A percentile compares a stretch with the other conserved stretches of the same genome.
These are phyloP conservation scores for Drechslerella coelobrocha DNA, from an alignment of 2,329 filamentous ascomycete genomes.

Conservation along the genomic window DNA sequence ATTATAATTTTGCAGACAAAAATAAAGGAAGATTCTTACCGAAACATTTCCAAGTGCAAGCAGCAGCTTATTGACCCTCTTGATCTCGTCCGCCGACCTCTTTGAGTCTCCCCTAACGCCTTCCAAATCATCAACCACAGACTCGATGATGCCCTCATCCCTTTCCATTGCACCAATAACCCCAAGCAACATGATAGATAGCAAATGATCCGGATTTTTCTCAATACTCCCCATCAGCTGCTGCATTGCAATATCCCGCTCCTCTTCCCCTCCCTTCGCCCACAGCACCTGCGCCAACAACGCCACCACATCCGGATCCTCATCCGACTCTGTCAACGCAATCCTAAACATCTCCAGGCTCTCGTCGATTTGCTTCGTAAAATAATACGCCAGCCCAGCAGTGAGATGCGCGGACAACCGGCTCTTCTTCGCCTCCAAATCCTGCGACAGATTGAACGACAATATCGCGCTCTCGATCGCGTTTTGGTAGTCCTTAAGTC, in stretches of 20 bases:
- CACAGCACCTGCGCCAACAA: slow-evolving; percentile 89
- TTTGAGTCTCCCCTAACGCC: slow-evolving; percentile 72
- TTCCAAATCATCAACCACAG: slow-evolving; percentile 79
- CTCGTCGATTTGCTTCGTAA: slow-evolving; percentile 68
- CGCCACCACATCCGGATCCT: slow-evolving; percentile 82
- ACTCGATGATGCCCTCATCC: slow-evolving; percentile 79
- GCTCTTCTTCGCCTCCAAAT: slow-evolving; percentile 73
- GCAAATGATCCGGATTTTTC: slow-evolving; percentile 74
- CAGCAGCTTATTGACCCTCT: slow-evolving; percentile 75
- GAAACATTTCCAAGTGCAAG: slow-evolving; percentile 68
- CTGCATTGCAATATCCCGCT: slow-evolving; percentile 76
- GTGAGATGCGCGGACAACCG: slow-evolving; percentile 86
- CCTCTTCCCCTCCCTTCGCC: slow-evolving; percentile 79
- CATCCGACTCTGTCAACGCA: slow-evolving; percentile 76
- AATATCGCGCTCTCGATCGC: slow-evolving; percentile 82
- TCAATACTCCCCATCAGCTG: slow-evolving; percentile 79
- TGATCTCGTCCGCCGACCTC: slow-evolving; percentile 69
- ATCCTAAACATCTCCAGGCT: slow-evolving; percentile 80
- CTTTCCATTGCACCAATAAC: slow-evolving; percentile 81
- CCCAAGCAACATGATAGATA: slow-evolving; percentile 79
- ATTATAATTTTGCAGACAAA: not conserved
- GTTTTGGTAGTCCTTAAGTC: slow-evolving; percentile 68
- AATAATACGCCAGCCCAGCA: slow-evolving; percentile 81
- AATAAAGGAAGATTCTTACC: slow-evolving; percentile 22
- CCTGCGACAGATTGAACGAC: slow-evolving; percentile 77